Evolutionary conservation across 2,329 filamentous ascomycete genomes (phyloP).

Genomic region (Plectosphaerella cucumerina): DNA sequence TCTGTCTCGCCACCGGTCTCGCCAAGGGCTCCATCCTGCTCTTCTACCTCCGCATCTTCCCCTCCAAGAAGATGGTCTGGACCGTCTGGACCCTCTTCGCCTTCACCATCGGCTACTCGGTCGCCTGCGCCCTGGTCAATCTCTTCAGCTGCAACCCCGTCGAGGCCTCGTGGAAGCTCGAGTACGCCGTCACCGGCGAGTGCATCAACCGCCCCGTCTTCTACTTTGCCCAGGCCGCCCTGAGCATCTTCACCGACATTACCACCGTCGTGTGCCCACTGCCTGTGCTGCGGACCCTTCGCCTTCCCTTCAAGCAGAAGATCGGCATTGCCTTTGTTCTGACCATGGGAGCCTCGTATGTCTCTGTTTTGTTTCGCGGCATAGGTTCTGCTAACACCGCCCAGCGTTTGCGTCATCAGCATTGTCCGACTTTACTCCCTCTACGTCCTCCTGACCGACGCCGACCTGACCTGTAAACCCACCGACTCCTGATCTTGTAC

Average conservation of each 20-base stretch:
- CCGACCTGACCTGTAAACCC: slow-evolving; percentile 12
- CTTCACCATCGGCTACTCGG: slow-evolving; percentile 17
- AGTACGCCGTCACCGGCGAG: slow-evolving; percentile 13
- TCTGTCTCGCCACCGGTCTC: slow-evolving; percentile 15
- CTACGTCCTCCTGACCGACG: slow-evolving; percentile 12
- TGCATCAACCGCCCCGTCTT: slow-evolving; percentile 20
- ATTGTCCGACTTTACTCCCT: slow-evolving; percentile 15
- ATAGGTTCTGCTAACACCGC: not conserved
- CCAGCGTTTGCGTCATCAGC: slow-evolving; percentile 15
- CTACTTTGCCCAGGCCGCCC: slow-evolving; percentile 19
- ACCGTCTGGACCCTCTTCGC: slow-evolving; percentile 17
- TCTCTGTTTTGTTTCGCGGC: not conserved
- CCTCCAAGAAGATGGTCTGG: slow-evolving; percentile 13
- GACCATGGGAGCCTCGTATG: slow-evolving; percentile 18
- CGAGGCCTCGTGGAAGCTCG: slow-evolving; percentile 16
- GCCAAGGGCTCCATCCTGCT: slow-evolving; percentile 20
- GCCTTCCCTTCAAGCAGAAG: slow-evolving; percentile 36
- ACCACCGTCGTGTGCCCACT: slow-evolving; percentile 28
- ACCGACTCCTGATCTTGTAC: slow-evolving; percentile 4
- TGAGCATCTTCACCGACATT: slow-evolving; percentile 20
- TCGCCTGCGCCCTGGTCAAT: slow-evolving; percentile 17
- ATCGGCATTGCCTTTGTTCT: slow-evolving; percentile 36
- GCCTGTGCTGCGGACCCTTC: slow-evolving; percentile 37
- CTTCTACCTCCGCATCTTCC: slow-evolving; percentile 21
- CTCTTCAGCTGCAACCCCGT: slow-evolving; percentile 21